phyloP scores from a whole-genome alignment of 2,329 filamentous ascomycete species.

The Aureobasidium pullulans region DNA sequence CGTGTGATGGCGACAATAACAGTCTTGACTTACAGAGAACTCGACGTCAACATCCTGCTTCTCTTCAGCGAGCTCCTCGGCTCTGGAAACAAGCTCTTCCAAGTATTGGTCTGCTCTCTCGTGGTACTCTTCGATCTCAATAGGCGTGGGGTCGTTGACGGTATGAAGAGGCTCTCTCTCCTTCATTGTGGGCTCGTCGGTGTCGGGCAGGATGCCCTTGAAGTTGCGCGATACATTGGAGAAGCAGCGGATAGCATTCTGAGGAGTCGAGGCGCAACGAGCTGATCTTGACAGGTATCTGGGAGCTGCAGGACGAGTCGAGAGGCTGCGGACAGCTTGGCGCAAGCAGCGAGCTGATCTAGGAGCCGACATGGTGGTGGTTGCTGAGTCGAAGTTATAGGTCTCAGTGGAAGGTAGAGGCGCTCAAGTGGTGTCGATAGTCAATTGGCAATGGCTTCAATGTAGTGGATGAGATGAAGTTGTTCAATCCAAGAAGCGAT shows the following conservation, averaged over 20 bases:
- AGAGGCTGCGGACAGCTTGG: constrained; percentile 18
- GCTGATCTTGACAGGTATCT: constrained; percentile 3
- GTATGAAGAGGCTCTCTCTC: constrained; percentile 29
- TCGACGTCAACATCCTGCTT: constrained; percentile 77
- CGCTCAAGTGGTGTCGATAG: not conserved
- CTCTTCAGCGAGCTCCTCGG: constrained; percentile 70
- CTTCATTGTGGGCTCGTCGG: constrained; percentile 33
- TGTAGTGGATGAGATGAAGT: not conserved
- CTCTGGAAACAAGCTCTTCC: constrained; percentile 46
- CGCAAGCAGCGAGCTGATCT: constrained; percentile 20
- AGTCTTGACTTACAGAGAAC: constrained; percentile 56
- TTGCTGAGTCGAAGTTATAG: not conserved
- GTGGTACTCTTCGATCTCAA: constrained; percentile 68
- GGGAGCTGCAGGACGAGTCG: constrained; percentile 12
- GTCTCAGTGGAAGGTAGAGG: not conserved
- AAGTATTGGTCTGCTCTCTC: constrained; percentile 70
- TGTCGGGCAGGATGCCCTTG: constrained; percentile 36
- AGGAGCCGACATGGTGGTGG: constrained; percentile 19
- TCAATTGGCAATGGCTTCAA: not conserved
- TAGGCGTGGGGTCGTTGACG: constrained; percentile 51
- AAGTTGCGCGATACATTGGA: constrained; percentile 11
- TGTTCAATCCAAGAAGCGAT: not conserved
- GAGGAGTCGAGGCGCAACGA: constrained; percentile 12
- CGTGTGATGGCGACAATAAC: not conserved
- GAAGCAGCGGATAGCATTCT: constrained; percentile 10